Evolutionary conservation across 495 filamentous ascomycete species (phyloP), one percentile per base, ranked within the genome.

Genomic region (Annulohypoxylon stygium): DNA sequence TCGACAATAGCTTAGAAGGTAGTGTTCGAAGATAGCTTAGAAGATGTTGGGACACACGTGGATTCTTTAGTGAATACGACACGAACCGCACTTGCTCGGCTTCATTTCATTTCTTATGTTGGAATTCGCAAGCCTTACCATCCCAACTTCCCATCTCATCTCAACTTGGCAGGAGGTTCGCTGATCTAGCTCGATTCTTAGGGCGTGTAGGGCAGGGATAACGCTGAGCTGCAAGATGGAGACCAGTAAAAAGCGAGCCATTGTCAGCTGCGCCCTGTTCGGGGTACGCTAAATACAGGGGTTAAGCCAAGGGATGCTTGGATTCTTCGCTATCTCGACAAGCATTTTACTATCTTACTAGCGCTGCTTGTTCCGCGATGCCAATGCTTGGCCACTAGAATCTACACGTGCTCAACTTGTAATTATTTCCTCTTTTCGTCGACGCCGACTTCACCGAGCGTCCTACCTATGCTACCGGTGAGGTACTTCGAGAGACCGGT

Each of bases 331-430:
- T 54, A 54, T 54, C 50, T 59, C n/a, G 25, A 67, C 39, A 67
- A 67, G 64, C 51, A 59, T 67, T 59, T 66, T 51, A 6, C 20
- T 65, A 67, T 67, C 37, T 66, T 36, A 2, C 20, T 65, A 60
- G 60, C 53, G 41, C 25, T 36, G 41, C 12, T 47, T 66, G 36
- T 11, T 57, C 41, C 54, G 41, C 41, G 12, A 57, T 43, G 43
- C 48, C 69, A 70, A 70, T 71, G 51, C 69, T 77, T 77, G 67
- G 69, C 73, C 75, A 64, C 61, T 63, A 36, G 63, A 67, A 26
- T 11, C 47, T 34, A 63, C 75, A 77, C 75, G 75, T 77, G 75
- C 66, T 62, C 50, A 14, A 36, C 58, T 41, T 39, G 33, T 10
- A 37, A n/a, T 34, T 16, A n/a, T 11, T 26, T 30, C 30, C 5